Evolutionary conservation across 2,329 filamentous ascomycete genomes (phyloP), one percentile per base, ranked within the genome.

Genomic region (Aureobasidium sp.): DNA sequence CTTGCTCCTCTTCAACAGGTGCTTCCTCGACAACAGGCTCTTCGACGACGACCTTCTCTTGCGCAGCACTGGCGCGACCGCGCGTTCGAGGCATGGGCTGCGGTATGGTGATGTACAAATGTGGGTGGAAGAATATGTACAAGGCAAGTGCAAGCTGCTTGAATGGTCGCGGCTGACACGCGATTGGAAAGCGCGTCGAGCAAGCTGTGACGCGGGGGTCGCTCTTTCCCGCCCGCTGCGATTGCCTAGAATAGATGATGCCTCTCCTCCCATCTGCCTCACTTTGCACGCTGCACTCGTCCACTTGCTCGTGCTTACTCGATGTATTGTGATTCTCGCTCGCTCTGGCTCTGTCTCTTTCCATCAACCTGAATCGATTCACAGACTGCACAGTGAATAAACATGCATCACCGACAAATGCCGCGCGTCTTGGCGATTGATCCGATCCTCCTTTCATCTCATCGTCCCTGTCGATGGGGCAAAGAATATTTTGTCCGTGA

Each of bases 51-150:
- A 45, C 39, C 14, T 54, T 41, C 34, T 44, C 57, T 32, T 60
- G 53, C 39, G 64, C 61, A 41, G 62, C 59, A 53, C 34, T 61
- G 30, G 59, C 61, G 44, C 61, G 63, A 42, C 47, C 54, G 39
- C 64, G 64, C 36, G 47, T 57, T 54, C 62, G 55, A 49, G 64
- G 59, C 57, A 63, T 61, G 59, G 54, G 54, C 61, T 32, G 59
- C 32, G 47, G 39, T 60, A 16, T 44, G 27, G 39, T n/a, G 29
- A 42, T 36, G 39, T 44, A 44, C 21, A 45, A 44, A 57, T 45
- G 30, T 30, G 2, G 53, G 30, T 50, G 39, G 41, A 44, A 45
- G 41, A 57, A 57, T 57, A 57, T 42, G 39, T 59, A 34, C 27
- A 39, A 48, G 42, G 21, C 30, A 59, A 44, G 25, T 21, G 34